Percentiles rank a stretch among this genome's conserved stretches.
Evolutionary conservation across 2,329 filamentous ascomycete genomes (phyloP).

Genomic region (Magnaporthiopsis rhizophila): DNA sequence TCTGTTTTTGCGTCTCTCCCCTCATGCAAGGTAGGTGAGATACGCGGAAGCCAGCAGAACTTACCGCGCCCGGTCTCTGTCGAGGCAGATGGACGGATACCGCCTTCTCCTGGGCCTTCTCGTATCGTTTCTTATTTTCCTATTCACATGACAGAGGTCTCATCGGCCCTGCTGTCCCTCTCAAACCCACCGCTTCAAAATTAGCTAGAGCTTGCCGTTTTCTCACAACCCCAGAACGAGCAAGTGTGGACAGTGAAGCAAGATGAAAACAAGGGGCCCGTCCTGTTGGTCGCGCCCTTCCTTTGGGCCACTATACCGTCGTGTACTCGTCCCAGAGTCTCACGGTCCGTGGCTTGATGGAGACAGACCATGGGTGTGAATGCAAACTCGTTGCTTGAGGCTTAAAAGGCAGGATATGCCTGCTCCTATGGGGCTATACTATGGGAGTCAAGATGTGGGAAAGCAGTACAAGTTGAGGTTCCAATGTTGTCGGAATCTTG

Average conservation of each 20-base stretch:
- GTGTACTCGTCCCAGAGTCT: not conserved
- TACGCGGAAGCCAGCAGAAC: not conserved
- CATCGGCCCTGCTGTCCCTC: not conserved
- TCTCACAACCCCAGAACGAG: conserved; percentile 42
- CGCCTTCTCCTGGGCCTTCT: not conserved
- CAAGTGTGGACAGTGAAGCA: conserved; percentile 66
- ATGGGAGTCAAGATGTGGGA: too few species aligned
- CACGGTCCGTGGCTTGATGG: not conserved
- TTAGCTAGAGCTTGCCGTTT: conserved; percentile 61
- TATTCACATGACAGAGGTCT: not conserved
- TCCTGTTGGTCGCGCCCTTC: conserved; percentile 3
- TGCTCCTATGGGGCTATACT: too few species aligned
- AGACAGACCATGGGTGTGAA: not conserved
- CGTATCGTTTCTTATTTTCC: not conserved
- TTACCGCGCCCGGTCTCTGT: not conserved
- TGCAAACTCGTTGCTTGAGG: not conserved
- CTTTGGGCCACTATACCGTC: not conserved
- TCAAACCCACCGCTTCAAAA: conserved; percentile 37
- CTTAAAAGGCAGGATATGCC: not conserved
- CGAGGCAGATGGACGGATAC: not conserved
- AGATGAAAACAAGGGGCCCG: conserved; percentile 35
- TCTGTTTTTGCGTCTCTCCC: not conserved
- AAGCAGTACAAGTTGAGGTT: too few species aligned
- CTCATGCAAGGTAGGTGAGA: not conserved
- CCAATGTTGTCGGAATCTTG: too few species aligned